A percentile compares a stretch with the other conserved stretches of the same genome.
Conservation (phyloP, 805 yeast genomes). For the Lachancea quebecensis region DNA sequence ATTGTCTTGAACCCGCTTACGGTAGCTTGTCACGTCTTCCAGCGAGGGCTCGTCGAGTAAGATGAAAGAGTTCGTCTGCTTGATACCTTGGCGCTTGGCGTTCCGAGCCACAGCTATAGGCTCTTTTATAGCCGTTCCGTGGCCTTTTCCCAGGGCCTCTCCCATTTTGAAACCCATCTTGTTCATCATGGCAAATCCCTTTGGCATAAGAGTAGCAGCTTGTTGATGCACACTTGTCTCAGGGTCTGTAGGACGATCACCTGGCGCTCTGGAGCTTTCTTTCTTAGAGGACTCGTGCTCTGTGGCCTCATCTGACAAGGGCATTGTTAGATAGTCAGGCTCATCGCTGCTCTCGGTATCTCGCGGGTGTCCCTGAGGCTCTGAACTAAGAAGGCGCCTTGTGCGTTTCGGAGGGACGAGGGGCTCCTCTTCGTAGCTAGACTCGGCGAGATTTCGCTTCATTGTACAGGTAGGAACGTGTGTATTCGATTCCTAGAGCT, state of each 20-base stretch:
- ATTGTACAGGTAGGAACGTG: too few relatives aligned
- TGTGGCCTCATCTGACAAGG: background rate
- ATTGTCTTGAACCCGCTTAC: background rate
- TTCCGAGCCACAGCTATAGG: slow-evolving; percentile 29
- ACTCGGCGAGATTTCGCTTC: too few relatives aligned
- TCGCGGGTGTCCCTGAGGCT: too few relatives aligned
- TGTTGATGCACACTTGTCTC: background rate
- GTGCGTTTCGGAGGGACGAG: too few relatives aligned
- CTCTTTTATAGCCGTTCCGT: slow-evolving; percentile 21
- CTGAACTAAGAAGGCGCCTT: too few relatives aligned
- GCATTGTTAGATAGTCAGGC: background rate
- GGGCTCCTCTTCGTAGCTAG: too few relatives aligned
- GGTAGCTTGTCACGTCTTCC: background rate
- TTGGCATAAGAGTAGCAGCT: slow-evolving; percentile 25
- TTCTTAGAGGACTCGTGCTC: too few relatives aligned
- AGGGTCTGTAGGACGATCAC: too few relatives aligned
- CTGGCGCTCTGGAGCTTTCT: too few relatives aligned
- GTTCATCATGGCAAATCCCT: slow-evolving; percentile 47
- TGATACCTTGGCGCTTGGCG: slow-evolving; percentile 20
- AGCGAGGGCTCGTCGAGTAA: background rate
- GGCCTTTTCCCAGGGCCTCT: slow-evolving; percentile 35
- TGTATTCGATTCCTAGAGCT: too few relatives aligned
- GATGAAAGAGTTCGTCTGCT: slow-evolving; percentile 4
- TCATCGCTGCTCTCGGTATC: background rate
- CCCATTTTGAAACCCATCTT: slow-evolving; percentile 54